Conservation (phyloP, 116 monocot genomes). For the Trichopus zeylanicus region DNA sequence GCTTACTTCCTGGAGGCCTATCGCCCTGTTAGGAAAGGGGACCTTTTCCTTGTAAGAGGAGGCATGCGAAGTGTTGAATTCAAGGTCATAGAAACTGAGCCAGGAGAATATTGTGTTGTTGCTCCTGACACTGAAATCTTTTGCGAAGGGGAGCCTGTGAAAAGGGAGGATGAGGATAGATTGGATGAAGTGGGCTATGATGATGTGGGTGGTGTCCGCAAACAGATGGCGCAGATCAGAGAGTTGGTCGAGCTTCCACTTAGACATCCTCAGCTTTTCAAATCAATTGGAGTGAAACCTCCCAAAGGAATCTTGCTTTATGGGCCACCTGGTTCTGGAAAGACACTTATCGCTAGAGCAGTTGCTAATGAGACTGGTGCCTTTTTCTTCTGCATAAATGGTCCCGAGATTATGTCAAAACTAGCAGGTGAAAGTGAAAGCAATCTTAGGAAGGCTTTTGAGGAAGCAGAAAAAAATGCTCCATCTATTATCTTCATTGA, state of each 20-base stretch:
- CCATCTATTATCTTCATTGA: conserved; percentile 76
- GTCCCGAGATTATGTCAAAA: conserved; percentile 76
- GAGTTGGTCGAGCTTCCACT: conserved; percentile 73
- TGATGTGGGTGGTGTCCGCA: conserved; percentile 69
- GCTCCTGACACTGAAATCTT: conserved; percentile 71
- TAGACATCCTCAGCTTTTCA: conserved; percentile 70
- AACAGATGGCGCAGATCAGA: conserved; percentile 76
- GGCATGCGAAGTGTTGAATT: conserved; percentile 74
- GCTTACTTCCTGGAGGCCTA: conserved; percentile 73
- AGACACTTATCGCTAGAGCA: conserved; percentile 66
- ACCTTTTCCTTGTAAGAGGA: conserved; percentile 70
- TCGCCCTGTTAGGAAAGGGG: conserved; percentile 72
- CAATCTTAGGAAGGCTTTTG: conserved; percentile 73
- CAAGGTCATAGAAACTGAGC: conserved; percentile 69
- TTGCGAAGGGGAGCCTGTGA: conserved; percentile 71
- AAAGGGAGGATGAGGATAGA: conserved; percentile 69
- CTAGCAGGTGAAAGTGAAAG: conserved; percentile 77
- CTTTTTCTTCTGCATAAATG: conserved; percentile 76
- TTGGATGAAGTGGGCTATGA: conserved; percentile 69
- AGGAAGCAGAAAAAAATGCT: conserved; percentile 76
- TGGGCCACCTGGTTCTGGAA: conserved; percentile 74
- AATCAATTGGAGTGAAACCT: conserved; percentile 76
- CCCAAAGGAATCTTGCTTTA: conserved; percentile 69
- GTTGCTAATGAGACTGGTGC: conserved; percentile 80
- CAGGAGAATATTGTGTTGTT: conserved; percentile 62